A percentile compares a stretch with the other conserved stretches of the same genome.
Evolutionary conservation across 768 basidiomycete species (phyloP).

Genomic region (Hericium rajendrae): DNA sequence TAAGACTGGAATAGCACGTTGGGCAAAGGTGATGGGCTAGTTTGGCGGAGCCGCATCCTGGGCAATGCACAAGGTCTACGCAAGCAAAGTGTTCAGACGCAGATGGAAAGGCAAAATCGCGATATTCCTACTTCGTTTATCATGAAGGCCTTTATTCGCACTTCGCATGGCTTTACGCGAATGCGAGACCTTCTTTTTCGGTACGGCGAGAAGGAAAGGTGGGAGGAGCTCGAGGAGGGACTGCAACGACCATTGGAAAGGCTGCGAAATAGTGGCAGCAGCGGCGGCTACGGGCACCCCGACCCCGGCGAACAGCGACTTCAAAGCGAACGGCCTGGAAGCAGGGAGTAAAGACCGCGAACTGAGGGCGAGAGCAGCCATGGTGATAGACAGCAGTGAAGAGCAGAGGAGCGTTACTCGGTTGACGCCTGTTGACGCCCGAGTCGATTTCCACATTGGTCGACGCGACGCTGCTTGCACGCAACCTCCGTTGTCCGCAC

Average conservation of each 20-base stretch:
- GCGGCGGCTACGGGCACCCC: constrained; percentile 15
- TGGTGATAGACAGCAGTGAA: constrained; percentile 13
- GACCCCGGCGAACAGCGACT: constrained; percentile 7
- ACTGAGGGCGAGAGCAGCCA: constrained; percentile 32
- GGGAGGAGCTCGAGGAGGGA: constrained; percentile 71
- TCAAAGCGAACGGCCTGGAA: constrained; percentile 17
- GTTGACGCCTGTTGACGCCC: too few species aligned
- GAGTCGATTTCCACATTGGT: too few species aligned
- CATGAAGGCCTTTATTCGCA: constrained; percentile 90
- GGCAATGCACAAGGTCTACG: constrained; percentile 83
- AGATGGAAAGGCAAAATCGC: not conserved
- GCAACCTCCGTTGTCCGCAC: not conserved
- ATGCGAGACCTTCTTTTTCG: constrained; percentile 90
- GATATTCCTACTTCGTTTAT: constrained; percentile 68
- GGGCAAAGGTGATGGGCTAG: constrained; percentile 85
- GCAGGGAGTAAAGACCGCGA: constrained; percentile 15
- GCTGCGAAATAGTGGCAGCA: constrained; percentile 13
- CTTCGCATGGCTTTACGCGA: constrained; percentile 91
- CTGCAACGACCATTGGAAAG: constrained; percentile 29
- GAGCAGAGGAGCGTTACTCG: not conserved
- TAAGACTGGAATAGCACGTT: constrained; percentile 65
- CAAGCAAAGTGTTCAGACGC: not conserved
- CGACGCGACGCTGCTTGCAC: too few species aligned
- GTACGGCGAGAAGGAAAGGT: constrained; percentile 82
- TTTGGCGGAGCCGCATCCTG: constrained; percentile 84